Evolutionary conservation across 345 rosid species (phyloP).

Genomic region (Aquilaria yunnanensis): DNA sequence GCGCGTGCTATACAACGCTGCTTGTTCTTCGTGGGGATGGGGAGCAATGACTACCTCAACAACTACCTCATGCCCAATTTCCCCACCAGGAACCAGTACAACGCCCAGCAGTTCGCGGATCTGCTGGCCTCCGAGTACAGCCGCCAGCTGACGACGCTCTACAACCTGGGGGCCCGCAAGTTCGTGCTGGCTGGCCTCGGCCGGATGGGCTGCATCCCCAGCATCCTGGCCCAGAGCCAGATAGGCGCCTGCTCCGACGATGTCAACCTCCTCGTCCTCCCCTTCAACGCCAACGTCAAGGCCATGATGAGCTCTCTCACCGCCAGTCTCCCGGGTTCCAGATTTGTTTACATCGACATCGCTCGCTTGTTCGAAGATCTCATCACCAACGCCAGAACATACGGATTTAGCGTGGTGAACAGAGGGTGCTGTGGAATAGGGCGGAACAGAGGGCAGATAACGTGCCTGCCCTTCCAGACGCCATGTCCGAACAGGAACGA

Average conservation of each 20-base stretch:
- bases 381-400: slow-evolving; percentile 33
- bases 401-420: slow-evolving; percentile 67
- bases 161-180: slow-evolving; percentile 85
- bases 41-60: slow-evolving; percentile 95
- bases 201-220: slow-evolving; percentile 94
- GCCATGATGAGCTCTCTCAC: slow-evolving; percentile 63
- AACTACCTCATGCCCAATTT: slow-evolving; percentile 96
- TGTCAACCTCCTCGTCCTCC: slow-evolving; percentile 68
- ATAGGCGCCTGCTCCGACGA: slow-evolving; percentile 67
- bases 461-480: slow-evolving; percentile 89
- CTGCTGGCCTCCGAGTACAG: slow-evolving; percentile 64
- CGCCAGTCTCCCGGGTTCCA: slow-evolving; percentile 54
- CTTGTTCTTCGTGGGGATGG: slow-evolving; percentile 90
- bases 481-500: slow-evolving; percentile 68
- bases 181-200: slow-evolving; percentile 79
- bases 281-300: slow-evolving; percentile 79
- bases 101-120: slow-evolving; percentile 66
- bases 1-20: slow-evolving; percentile 43
- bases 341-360: slow-evolving; percentile 53
- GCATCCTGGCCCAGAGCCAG: slow-evolving; percentile 76
- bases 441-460: slow-evolving; percentile 79
- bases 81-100: slow-evolving; percentile 57
- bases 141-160: slow-evolving; percentile 59
- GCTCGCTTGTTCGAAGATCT: slow-evolving; percentile 60
- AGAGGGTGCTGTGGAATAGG: slow-evolving; percentile 94